Evolutionary conservation across 2,329 filamentous ascomycete species (phyloP).

Genomic region (Stachybotrys elegans): DNA sequence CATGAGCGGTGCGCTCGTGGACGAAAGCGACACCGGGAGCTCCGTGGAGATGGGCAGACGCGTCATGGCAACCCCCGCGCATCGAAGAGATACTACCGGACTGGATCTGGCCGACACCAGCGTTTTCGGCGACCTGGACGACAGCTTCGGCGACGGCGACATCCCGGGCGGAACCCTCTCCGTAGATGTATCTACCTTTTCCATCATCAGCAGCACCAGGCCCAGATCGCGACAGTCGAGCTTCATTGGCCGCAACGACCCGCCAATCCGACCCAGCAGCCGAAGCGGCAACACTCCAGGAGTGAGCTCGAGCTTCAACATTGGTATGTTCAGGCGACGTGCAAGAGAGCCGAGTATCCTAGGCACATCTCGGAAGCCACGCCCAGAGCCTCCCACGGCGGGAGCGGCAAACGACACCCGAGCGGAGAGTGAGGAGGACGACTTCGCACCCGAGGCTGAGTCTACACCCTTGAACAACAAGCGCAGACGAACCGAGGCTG

Average conservation of each 20-base stretch:
- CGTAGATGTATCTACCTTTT: constrained; percentile 33
- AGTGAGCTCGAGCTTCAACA: constrained; percentile 47
- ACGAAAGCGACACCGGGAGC: constrained; percentile 23
- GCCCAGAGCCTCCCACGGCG: constrained; percentile 24
- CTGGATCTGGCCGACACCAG: constrained; percentile 43
- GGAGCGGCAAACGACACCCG: constrained; percentile 23
- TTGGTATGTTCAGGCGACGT: constrained; percentile 53
- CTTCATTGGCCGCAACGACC: constrained; percentile 45
- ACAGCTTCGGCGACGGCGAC: constrained; percentile 35
- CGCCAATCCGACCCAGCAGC: constrained; percentile 49
- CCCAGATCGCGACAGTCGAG: constrained; percentile 44
- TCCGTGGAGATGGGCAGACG: constrained; percentile 33
- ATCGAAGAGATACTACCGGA: constrained; percentile 38
- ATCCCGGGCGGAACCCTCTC: constrained; percentile 29
- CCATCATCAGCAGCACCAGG: constrained; percentile 41
- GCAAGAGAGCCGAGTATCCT: constrained; percentile 58
- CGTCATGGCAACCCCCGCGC: constrained; percentile 26
- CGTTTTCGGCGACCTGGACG: constrained; percentile 40
- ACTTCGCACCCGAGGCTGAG: constrained; percentile 60
- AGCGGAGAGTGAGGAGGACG: constrained; percentile 37
- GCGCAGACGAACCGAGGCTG: constrained; percentile 32
- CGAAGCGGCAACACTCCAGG: constrained; percentile 41
- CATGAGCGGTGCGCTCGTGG: constrained; percentile 17
- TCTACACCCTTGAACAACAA: constrained; percentile 56
- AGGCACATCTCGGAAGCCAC: constrained; percentile 42